phyloP scores from a whole-genome alignment of 768 basidiomycete genomes.

The Panaeolus cyanescens region DNA sequence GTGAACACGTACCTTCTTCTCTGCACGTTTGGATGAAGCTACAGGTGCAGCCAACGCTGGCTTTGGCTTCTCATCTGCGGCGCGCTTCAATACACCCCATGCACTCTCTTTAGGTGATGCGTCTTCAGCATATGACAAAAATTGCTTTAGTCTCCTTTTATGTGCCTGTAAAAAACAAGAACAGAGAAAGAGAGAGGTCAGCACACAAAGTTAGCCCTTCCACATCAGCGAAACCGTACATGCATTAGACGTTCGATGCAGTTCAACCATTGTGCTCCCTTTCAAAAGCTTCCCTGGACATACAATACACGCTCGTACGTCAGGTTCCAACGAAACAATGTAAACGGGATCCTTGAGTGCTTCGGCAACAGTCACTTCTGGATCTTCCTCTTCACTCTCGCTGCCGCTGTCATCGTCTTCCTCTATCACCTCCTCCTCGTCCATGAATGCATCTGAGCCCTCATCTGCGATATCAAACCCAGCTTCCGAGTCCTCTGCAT shows the following conservation, averaged over 20 bases:
- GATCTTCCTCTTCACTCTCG: conserved; percentile 34
- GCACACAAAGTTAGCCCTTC: conserved; percentile 5
- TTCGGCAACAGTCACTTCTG: conserved; percentile 55
- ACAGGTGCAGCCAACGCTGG: conserved; percentile 18
- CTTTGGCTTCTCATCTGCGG: conserved; percentile 27
- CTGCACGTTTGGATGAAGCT: conserved; percentile 55
- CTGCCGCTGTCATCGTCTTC: conserved; percentile 28
- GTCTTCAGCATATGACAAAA: conserved; percentile 41
- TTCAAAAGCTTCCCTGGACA: conserved; percentile 80
- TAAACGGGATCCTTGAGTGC: conserved; percentile 69
- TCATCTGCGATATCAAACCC: conserved; percentile 9
- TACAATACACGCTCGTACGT: conserved; percentile 59
- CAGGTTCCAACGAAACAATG: conserved; percentile 54
- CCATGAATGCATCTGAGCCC: conserved; percentile 20
- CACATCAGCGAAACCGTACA: conserved; percentile 36
- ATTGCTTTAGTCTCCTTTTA: conserved; percentile 56
- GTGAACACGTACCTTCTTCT: conserved; percentile 54
- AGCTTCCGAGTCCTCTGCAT: conserved; percentile 14
- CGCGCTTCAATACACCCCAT: conserved; percentile 39
- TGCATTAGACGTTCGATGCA: conserved; percentile 67
- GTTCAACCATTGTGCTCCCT: conserved; percentile 50
- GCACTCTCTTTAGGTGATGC: conserved; percentile 49
- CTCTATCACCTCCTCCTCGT: conserved; percentile 27
- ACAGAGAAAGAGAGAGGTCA: conserved; percentile 3
- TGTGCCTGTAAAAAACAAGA: conserved; percentile 51